Evolutionary conservation across 2,329 filamentous ascomycete species (phyloP).

Genomic region (Sporothrix protearum): DNA sequence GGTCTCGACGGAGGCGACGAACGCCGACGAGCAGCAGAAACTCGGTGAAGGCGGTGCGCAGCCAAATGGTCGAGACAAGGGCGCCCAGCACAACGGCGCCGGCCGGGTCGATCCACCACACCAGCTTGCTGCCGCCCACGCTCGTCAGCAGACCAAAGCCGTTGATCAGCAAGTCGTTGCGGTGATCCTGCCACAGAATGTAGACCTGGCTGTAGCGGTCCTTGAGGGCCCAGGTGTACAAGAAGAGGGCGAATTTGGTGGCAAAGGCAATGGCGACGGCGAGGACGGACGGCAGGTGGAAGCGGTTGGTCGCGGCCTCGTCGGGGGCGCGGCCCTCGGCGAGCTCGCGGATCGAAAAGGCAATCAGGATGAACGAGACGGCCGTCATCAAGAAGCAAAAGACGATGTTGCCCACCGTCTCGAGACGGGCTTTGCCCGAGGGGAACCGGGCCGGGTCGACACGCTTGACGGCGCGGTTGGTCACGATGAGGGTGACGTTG

Average conservation of each 20-base stretch:
- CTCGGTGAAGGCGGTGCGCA: conserved; percentile 79
- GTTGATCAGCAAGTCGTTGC: conserved; percentile 96
- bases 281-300: conserved; percentile 79
- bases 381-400: conserved; percentile 96
- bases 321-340: conserved; percentile 41
- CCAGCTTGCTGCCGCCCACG: conserved; percentile 81
- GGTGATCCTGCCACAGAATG: conserved; percentile 94
- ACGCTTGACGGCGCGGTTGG: conserved; percentile 79
- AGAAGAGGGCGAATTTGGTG: conserved; percentile 78
- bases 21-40: conserved; percentile 90
- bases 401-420: conserved; percentile 91
- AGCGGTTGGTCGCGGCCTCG: conserved; percentile 55
- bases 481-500: conserved; percentile 82
- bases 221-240: conserved; percentile 89
- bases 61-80: conserved; percentile 76
- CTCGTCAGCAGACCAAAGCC: conserved; percentile 88
- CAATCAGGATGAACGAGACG: conserved; percentile 88
- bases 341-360: conserved; percentile 75
- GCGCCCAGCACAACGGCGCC: conserved; percentile 81
- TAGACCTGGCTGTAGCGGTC: conserved; percentile 88
- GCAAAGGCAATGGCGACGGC: conserved; percentile 78
- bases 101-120: conserved; percentile 93
- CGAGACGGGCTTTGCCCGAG: conserved; percentile 86
- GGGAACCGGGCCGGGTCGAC: conserved; percentile 86
- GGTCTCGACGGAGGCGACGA: conserved; percentile 77